Evolutionary conservation across 140 eudicot species (phyloP).

Genomic region (Erigeron philadelphicus): DNA sequence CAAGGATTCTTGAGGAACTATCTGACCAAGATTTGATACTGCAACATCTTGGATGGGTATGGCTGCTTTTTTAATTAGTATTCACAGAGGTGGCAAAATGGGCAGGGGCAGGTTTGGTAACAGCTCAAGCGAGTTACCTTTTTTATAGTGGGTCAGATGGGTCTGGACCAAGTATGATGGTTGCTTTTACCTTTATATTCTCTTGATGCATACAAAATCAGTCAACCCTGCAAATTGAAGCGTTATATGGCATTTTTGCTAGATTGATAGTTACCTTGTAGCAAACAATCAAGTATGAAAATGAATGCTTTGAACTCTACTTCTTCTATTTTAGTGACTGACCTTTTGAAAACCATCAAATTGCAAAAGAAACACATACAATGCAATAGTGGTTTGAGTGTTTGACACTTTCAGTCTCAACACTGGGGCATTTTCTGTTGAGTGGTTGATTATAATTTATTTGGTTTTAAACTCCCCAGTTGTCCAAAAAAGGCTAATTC

Average conservation of each 20-base stretch:
- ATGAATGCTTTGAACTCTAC: background rate
- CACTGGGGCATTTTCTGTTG: background rate
- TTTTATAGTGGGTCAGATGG: background rate
- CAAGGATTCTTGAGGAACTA: conserved; percentile 74
- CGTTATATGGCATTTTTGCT: background rate
- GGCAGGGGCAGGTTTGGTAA: conserved; percentile 16
- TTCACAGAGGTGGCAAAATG: background rate
- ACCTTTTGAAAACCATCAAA: background rate
- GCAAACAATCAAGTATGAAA: background rate
- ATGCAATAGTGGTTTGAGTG: background rate
- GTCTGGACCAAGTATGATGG: background rate
- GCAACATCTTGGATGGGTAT: conserved; percentile 97
- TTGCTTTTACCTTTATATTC: background rate
- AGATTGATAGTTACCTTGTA: background rate
- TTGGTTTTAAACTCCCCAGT: background rate
- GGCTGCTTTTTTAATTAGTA: conserved; percentile 23
- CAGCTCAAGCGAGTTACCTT: background rate
- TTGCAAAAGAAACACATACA: background rate
- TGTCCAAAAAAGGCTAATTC: background rate
- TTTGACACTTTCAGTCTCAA: too few relatives aligned
- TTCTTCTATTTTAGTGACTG: background rate
- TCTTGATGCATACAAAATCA: background rate
- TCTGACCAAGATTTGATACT: conserved; percentile 73
- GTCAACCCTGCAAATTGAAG: background rate
- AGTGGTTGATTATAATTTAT: background rate